Percentiles rank a stretch among this genome's conserved stretches.
These are phyloP conservation scores for Pichia californica DNA, from an alignment of 805 yeast genomes.

Conservation along the genomic window DNA sequence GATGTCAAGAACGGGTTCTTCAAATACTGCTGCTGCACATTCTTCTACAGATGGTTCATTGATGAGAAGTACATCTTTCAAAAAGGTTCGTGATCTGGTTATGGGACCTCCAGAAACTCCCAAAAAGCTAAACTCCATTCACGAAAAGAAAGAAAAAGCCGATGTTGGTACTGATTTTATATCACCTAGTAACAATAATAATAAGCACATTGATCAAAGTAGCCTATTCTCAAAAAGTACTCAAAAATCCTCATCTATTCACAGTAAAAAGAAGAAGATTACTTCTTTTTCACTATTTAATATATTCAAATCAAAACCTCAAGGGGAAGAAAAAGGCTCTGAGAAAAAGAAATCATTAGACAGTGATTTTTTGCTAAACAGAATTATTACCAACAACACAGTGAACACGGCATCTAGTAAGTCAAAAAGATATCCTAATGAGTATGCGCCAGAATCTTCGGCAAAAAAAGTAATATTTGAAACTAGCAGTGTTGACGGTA, in stretches of 20 bases:
- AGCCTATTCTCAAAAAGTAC: conserved; percentile 2
- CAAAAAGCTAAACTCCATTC: neutral
- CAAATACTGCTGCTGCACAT: neutral
- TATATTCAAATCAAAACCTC: conserved; percentile 3
- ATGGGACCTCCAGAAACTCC: neutral
- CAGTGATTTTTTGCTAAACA: neutral
- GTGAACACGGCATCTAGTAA: neutral
- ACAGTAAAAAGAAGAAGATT: neutral
- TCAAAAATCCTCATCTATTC: neutral
- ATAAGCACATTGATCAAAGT: neutral
- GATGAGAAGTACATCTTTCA: conserved; percentile 9
- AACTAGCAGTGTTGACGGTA: too few species aligned
- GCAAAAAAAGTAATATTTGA: too few species aligned
- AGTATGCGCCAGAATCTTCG: too few species aligned
- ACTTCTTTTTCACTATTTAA: conserved; percentile 7
- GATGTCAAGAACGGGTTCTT: conserved; percentile 1
- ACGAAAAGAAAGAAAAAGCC: neutral
- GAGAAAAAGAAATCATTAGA: neutral
- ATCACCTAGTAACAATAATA: neutral
- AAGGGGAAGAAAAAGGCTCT: neutral
- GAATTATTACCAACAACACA: conserved; percentile 1
- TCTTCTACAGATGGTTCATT: neutral
- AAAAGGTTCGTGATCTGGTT: conserved; percentile 3
- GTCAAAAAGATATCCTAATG: neutral
- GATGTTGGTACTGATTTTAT: neutral